Conservation (phyloP, 1,139 yeast species). For the Kluyveromyces sp. region DNA sequence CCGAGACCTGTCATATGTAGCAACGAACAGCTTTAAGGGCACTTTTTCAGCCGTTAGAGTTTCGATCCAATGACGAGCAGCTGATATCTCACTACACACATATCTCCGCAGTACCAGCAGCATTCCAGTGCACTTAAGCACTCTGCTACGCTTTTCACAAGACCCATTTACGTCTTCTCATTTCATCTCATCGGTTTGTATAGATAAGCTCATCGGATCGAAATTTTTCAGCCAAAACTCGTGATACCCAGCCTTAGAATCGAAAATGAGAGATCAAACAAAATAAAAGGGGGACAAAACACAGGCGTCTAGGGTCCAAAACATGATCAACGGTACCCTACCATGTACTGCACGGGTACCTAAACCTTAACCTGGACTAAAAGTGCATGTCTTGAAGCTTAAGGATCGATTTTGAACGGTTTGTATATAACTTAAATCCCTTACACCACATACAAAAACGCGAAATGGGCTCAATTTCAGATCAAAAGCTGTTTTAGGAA, state of each 20-base stretch:
- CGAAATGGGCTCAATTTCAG: constrained; percentile 1
- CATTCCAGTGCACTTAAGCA: no score
- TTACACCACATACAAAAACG: constrained; percentile 6
- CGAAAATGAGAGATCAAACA: not conserved
- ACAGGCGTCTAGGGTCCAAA: not conserved
- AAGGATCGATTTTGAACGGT: no score
- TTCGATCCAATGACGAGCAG: constrained; percentile 44
- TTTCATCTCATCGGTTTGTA: not conserved
- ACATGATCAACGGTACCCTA: no score
- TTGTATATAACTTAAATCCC: not conserved
- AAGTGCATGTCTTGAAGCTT: no score
- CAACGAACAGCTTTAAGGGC: constrained; percentile 46
- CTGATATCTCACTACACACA: not conserved
- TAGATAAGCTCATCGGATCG: not conserved
- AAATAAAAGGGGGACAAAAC: not conserved
- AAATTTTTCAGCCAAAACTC: not conserved
- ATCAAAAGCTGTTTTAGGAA: constrained; percentile 6
- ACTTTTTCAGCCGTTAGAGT: constrained; percentile 34
- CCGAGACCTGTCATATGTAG: constrained; percentile 64
- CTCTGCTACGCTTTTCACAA: not conserved
- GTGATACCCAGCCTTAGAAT: not conserved
- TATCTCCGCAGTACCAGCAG: not conserved
- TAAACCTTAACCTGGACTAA: no score
- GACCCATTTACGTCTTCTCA: no score
- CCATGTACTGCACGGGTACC: no score